Conservation (phyloP, 176 grass and related monocot species). For the barley (Hordeum vulgare) region DNA sequence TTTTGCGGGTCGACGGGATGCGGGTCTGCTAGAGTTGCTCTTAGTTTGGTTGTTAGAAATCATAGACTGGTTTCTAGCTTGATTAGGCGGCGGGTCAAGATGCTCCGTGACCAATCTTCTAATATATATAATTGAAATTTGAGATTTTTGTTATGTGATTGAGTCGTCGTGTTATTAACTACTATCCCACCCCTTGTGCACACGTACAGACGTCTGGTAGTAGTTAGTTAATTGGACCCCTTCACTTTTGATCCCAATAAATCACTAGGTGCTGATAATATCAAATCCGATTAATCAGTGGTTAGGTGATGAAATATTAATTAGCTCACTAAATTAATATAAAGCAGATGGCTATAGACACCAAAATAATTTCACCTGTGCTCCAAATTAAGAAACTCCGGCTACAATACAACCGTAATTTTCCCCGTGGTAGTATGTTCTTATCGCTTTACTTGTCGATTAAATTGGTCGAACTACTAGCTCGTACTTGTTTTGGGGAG, state of each 20-base stretch:
- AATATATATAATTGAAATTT: neutral
- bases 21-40: no score
- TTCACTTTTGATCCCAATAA: neutral
- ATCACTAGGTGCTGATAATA: neutral
- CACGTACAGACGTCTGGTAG: no score
- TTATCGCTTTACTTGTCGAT: neutral
- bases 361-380: neutral
- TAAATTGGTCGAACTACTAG: no score
- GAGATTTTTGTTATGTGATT: neutral
- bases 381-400: no score
- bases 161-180: neutral
- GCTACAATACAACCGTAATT: neutral
- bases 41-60: neutral
- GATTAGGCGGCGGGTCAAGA: neutral
- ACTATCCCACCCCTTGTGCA: neutral
- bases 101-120: neutral
- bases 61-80: neutral
- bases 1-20: no score
- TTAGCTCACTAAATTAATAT: neutral
- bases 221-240: neutral
- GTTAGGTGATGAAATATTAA: neutral
- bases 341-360: neutral
- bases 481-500: no score
- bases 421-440: neutral
- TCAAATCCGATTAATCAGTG: neutral